These are phyloP conservation scores for Atkinsonella hypoxylon DNA, from an alignment of 2,329 filamentous ascomycete genomes.

Conservation along the genomic window DNA sequence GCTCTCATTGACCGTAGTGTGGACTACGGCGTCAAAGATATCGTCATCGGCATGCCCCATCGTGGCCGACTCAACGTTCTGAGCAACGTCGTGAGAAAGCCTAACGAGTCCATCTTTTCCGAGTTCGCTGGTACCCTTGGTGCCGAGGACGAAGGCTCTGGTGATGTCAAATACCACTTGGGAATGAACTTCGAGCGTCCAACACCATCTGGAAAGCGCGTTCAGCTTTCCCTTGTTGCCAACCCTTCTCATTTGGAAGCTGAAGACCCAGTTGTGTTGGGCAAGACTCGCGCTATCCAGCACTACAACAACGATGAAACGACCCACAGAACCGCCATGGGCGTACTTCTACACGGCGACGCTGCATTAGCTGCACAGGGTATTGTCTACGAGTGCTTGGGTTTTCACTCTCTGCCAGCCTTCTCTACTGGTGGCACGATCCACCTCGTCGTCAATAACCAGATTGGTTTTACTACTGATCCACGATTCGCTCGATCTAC, in stretches of 20 bases:
- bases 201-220: conserved; percentile 94
- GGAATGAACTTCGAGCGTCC: conserved; percentile 99
- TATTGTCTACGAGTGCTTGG: conserved; percentile 96
- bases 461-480: conserved; percentile 99
- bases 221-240: conserved; percentile 96
- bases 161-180: conserved; percentile 98
- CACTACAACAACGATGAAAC: conserved; percentile 98
- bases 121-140: conserved; percentile 86
- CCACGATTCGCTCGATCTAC: conserved; percentile 95
- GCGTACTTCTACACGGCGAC: conserved; percentile 91
- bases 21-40: conserved; percentile 97
- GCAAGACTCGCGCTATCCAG: conserved; percentile 94
- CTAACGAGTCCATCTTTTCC: conserved; percentile 98
- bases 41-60: conserved; percentile 98
- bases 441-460: conserved; percentile 97
- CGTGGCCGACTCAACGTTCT: conserved; percentile 96
- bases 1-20: conserved; percentile 96
- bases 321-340: conserved; percentile 82
- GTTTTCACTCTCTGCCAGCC: conserved; percentile 87
- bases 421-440: conserved; percentile 97
- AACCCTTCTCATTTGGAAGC: conserved; percentile 98
- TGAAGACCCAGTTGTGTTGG: conserved; percentile 93
- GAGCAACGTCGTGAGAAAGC: conserved; percentile 96
- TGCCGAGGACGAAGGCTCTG: conserved; percentile 88
- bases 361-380: conserved; percentile 94